A percentile compares a stretch with the other conserved stretches of the same genome.
These are phyloP conservation scores for Hypomontagnella monticulosa DNA, from an alignment of 495 filamentous ascomycete genomes.

Conservation along the genomic window DNA sequence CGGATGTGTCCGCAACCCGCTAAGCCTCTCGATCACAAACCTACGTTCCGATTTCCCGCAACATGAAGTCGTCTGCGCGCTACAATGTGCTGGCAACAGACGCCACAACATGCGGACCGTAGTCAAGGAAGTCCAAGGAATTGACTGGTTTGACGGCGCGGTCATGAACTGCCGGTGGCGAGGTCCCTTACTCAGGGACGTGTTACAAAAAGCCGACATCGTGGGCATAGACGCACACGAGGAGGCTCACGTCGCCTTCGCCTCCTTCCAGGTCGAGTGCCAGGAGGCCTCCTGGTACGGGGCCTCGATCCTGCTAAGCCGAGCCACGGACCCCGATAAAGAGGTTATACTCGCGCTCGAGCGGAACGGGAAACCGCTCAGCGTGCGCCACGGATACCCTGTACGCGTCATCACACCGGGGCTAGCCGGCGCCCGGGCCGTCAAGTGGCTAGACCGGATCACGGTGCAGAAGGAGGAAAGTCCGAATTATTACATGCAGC, in stretches of 20 bases:
- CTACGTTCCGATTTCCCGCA: constrained; percentile 58
- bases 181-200: constrained; percentile 62
- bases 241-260: constrained; percentile 9
- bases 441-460: constrained; percentile 69
- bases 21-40: constrained; percentile 33
- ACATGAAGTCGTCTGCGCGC: constrained; percentile 59
- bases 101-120: constrained; percentile 63
- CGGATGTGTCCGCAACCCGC: constrained; percentile 1
- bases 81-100: constrained; percentile 69
- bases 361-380: constrained; percentile 63
- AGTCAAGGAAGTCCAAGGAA: constrained; percentile 58
- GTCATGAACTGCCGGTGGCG: constrained; percentile 67
- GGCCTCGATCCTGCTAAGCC: constrained; percentile 63
- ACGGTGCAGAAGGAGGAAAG: constrained; percentile 63
- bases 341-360: constrained; percentile 66
- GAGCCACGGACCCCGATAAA: constrained; percentile 58
- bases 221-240: background rate
- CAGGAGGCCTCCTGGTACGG: constrained; percentile 58
- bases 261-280: constrained; percentile 19
- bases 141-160: constrained; percentile 65
- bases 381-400: constrained; percentile 64
- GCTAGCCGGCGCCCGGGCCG: constrained; percentile 63
- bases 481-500: constrained; percentile 62
- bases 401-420: constrained; percentile 66
- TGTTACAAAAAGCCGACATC: constrained; percentile 58